These are phyloP conservation scores for Millerozyma miso DNA, from an alignment of 805 yeast genomes.

Conservation along the genomic window DNA sequence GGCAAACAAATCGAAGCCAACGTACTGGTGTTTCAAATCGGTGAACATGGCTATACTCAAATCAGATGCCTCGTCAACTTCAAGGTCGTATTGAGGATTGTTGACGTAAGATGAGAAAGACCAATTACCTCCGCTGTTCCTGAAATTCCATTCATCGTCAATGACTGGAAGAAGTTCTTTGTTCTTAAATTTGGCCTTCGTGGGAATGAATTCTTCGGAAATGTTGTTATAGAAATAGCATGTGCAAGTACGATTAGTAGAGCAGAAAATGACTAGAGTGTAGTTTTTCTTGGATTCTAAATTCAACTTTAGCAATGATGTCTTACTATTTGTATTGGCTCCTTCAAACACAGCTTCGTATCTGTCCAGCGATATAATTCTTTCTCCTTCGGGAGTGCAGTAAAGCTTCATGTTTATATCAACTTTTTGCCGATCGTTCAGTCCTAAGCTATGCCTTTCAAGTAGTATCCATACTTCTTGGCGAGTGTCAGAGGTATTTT, in stretches of 20 bases:
- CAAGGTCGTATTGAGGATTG: conserved; percentile 52
- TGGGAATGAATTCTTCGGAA: conserved; percentile 14
- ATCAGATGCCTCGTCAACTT: conserved; percentile 11
- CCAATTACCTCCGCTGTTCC: conserved; percentile 55
- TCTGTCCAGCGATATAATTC: conserved; percentile 22
- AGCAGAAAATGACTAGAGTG: conserved; percentile 22
- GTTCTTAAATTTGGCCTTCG: conserved; percentile 28
- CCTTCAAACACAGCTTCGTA: conserved; percentile 14
- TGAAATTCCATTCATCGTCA: conserved; percentile 43
- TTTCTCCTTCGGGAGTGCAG: conserved; percentile 27
- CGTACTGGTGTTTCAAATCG: conserved; percentile 16
- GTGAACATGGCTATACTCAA: conserved; percentile 19
- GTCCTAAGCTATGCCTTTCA: conserved; percentile 42
- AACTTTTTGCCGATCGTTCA: conserved; percentile 1
- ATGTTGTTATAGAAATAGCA: conserved; percentile 25
- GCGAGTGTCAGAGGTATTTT: conserved; percentile 20
- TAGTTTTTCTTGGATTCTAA: conserved; percentile 21
- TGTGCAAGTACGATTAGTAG: conserved; percentile 22
- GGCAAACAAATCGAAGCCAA: conserved; percentile 45
- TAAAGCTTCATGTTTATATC: conserved; percentile 12
- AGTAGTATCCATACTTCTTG: conserved; percentile 45
- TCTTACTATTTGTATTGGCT: conserved; percentile 33
- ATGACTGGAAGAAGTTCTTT: conserved; percentile 14
- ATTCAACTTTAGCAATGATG: conserved; percentile 29
- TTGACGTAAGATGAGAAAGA: conserved; percentile 38